Evolutionary conservation across 345 rosid genomes (phyloP).

Genomic region (Aquilaria yunnanensis): DNA sequence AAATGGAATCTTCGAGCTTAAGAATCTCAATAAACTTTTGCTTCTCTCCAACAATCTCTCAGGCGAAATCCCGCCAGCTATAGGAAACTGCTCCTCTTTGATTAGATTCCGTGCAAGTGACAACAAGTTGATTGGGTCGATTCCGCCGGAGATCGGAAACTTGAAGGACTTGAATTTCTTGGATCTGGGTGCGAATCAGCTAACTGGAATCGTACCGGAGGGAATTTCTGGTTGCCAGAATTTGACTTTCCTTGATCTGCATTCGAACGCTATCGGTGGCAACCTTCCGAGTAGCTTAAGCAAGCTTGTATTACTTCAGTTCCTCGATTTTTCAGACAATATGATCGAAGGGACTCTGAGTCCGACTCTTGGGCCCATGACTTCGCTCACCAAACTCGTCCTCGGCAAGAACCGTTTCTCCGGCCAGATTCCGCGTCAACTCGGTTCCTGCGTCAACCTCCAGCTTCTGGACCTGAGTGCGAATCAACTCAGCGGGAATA

Average conservation of each 20-base stretch:
- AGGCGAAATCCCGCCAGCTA: constrained; percentile 53
- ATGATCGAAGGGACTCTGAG: constrained; percentile 44
- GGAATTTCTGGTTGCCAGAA: constrained; percentile 56
- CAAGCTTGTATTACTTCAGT: constrained; percentile 45
- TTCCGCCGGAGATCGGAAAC: constrained; percentile 55
- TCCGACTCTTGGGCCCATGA: constrained; percentile 52
- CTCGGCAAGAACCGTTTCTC: constrained; percentile 54
- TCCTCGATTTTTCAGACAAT: constrained; percentile 64
- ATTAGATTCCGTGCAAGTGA: constrained; percentile 57
- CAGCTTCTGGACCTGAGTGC: constrained; percentile 70
- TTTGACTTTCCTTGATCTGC: constrained; percentile 73
- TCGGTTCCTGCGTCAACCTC: constrained; percentile 62
- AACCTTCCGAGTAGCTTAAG: constrained; percentile 41
- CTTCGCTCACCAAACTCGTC: constrained; percentile 63
- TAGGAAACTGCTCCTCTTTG: constrained; percentile 64
- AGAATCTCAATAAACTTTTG: constrained; percentile 68
- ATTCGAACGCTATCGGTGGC: constrained; percentile 68
- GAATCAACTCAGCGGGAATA: constrained; percentile 52
- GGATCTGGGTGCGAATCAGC: constrained; percentile 63
- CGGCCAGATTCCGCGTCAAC: constrained; percentile 56
- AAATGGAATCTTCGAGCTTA: constrained; percentile 47
- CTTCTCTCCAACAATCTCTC: constrained; percentile 73
- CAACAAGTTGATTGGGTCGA: constrained; percentile 47
- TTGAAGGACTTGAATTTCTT: constrained; percentile 61
- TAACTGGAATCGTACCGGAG: constrained; percentile 53